Conservation (phyloP, 305 asterid species). For the Ilex paraguariensis region DNA sequence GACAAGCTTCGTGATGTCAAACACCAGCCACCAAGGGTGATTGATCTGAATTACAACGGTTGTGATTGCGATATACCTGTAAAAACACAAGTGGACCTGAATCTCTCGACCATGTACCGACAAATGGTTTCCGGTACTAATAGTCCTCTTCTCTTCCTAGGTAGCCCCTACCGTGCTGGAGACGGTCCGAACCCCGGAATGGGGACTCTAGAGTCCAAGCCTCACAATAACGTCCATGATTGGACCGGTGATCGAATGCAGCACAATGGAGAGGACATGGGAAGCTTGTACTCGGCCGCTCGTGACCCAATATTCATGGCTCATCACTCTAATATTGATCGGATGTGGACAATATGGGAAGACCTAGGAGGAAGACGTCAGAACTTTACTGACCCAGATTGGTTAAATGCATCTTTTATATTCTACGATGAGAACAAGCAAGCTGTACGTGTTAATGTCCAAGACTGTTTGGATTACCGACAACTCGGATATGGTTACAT, state of each 20-base stretch:
- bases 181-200: constrained; percentile 37
- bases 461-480: constrained; percentile 44
- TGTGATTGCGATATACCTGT: constrained; percentile 1
- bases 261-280: constrained; percentile 51
- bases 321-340: constrained; percentile 65
- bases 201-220: constrained; percentile 49
- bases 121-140: constrained; percentile 53
- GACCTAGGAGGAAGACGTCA: constrained; percentile 50
- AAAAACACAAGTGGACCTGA: constrained; percentile 11
- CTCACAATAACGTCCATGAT: constrained; percentile 51
- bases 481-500: constrained; percentile 58
- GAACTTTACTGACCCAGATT: constrained; percentile 52
- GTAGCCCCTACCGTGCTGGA: constrained; percentile 47
- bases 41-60: constrained; percentile 20
- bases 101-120: constrained; percentile 48
- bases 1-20: constrained; percentile 15
- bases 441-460: constrained; percentile 55
- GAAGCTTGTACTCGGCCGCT: constrained; percentile 77
- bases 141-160: constrained; percentile 42
- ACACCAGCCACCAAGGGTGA: constrained; percentile 8
- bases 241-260: constrained; percentile 57
- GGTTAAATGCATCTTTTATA: constrained; percentile 41
- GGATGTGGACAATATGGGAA: constrained; percentile 86
- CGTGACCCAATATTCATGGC: constrained; percentile 72
- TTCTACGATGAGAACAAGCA: constrained; percentile 72